Base-by-base conservation (phyloP, 2,329 filamentous ascomycete species). In the Cladosporium halotolerans region DNA sequence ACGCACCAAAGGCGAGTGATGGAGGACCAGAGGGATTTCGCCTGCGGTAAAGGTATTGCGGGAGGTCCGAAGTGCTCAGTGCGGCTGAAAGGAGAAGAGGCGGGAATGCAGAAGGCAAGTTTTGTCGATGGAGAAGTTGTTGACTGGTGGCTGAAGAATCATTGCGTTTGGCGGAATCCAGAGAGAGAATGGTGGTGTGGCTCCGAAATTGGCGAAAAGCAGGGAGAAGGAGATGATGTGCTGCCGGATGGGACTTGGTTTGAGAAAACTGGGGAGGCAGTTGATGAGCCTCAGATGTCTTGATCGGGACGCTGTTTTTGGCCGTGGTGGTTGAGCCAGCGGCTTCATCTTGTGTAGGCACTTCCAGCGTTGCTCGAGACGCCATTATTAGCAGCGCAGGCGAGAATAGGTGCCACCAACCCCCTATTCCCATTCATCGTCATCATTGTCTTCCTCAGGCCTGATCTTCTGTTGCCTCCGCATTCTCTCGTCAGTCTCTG, bases 371-470 rank as follows among this genome's bases (percentile, higher is more conserved):
- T 28, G 1, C 7, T 28, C 5, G 4, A 28, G 23, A 4, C 23
- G 23, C 23, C 23, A 28, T 5, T 28, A 1, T 7, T 28, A 28
- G 23, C 23, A 28, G 7, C 7, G 23, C 7, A 5, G 23, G 23
- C 4, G 23, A 28, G 3, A 7, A 28, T 18, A 18, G 23, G 7
- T 4, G 23, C 3, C 23, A 28, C 3, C 1, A 11, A 6, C n/a
- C 4, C 10, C 16, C 48, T 51, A 51, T n/a, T 51, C 48, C 48
- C 48, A 51, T 43, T 51, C 48, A 38, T 51, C 48, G 10, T 81
- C 77, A 58, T 79, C 75, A 32, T 76, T 75, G 55, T 76, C 72
- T 45, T 64, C 63, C 31, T 62, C 60, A 42, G 73, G 66, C 46
- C 66, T 64, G 33, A 61, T 62, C 38, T 55, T 52, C 59, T 68